phyloP scores from a whole-genome alignment of 345 rosid genomes.

The Lepidium aucheri region DNA sequence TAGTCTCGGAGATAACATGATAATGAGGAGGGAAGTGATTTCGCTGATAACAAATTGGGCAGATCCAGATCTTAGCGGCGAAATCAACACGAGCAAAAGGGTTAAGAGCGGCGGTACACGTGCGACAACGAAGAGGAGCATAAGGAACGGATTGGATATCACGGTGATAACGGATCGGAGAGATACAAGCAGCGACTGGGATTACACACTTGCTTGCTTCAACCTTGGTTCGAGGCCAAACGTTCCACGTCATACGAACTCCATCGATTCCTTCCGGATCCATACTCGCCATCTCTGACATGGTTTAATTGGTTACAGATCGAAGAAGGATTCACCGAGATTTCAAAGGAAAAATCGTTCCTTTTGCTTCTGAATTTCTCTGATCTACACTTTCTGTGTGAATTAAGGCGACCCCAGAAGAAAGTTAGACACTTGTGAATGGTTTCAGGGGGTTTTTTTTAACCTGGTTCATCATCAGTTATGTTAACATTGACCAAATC shows the following conservation, averaged over 20 bases:
- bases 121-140: constrained; percentile 88
- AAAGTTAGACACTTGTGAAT: background rate
- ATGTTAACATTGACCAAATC: constrained; percentile 6
- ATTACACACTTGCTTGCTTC: constrained; percentile 97
- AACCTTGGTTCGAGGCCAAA: constrained; percentile 92
- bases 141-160: constrained; percentile 73
- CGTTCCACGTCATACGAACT: constrained; percentile 96
- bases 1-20: constrained; percentile 71
- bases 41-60: constrained; percentile 90
- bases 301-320: constrained; percentile 14
- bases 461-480: background rate
- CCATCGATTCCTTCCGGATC: constrained; percentile 95
- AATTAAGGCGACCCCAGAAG: background rate
- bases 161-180: constrained; percentile 78
- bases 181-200: constrained; percentile 86
- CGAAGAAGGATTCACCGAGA: background rate
- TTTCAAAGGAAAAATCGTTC: background rate
- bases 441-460: background rate
- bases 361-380: background rate
- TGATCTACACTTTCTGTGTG: background rate
- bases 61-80: constrained; percentile 96
- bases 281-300: constrained; percentile 80
- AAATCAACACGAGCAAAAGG: constrained; percentile 76
- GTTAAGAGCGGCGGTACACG: constrained; percentile 69
- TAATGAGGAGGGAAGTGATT: constrained; percentile 89